Evolutionary conservation across 2,329 filamentous ascomycete species (phyloP).

Genomic region (Fusarium concolor): DNA sequence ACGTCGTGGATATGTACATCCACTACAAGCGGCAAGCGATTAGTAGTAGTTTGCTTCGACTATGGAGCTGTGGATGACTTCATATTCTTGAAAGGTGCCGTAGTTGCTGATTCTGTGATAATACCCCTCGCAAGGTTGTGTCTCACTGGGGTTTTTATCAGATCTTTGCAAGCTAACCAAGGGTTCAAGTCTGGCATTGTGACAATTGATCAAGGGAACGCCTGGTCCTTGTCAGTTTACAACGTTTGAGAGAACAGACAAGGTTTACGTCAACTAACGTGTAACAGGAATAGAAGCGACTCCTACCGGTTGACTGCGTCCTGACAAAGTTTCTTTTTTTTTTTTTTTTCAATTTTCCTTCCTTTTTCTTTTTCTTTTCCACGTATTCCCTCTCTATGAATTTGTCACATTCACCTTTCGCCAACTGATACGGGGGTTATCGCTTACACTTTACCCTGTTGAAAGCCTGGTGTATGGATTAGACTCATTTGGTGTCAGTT

Average conservation of each 20-base stretch:
- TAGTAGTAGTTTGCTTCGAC: background rate
- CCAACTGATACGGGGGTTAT: background rate
- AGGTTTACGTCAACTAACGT: conserved; percentile 16
- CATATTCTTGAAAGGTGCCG: background rate
- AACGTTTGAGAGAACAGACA: conserved; percentile 20
- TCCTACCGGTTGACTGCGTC: conserved; percentile 1
- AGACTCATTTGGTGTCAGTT: background rate
- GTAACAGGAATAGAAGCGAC: conserved; percentile 14
- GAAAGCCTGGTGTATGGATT: background rate
- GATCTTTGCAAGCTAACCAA: conserved; percentile 20
- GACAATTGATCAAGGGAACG: conserved; percentile 15
- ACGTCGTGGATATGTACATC: background rate
- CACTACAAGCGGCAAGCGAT: background rate
- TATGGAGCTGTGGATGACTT: background rate
- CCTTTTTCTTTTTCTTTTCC: conserved; percentile 5
- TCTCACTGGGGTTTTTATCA: conserved; percentile 22
- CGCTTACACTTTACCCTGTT: background rate
- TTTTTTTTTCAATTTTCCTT: conserved; percentile 5
- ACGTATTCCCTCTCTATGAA: background rate
- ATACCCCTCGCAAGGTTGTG: conserved; percentile 2
- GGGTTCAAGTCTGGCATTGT: conserved; percentile 16
- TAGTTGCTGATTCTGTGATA: background rate
- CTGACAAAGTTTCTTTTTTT: conserved; percentile 12
- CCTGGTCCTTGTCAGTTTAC: conserved; percentile 7
- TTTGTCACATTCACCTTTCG: conserved; percentile 1